Conservation (phyloP, 306 rosid species). For the Dalbergia oliveri region DNA sequence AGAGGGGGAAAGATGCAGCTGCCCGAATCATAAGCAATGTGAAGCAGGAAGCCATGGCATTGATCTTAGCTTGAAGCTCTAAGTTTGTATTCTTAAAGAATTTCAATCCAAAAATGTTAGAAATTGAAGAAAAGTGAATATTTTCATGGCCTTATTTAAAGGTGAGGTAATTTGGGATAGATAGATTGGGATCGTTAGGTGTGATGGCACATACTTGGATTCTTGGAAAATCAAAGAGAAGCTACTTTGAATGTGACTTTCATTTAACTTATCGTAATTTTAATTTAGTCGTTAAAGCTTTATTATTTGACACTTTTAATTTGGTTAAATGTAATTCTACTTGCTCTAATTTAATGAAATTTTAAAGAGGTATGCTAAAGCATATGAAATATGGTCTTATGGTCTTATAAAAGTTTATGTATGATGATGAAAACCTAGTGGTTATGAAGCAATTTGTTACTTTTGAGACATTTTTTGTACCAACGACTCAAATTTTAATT, state of each 20-base stretch:
- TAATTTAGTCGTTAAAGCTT: not conserved
- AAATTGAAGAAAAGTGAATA: not conserved
- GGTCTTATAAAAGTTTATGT: too few relatives aligned
- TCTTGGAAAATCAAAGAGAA: conserved; percentile 19
- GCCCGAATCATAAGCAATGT: conserved; percentile 37
- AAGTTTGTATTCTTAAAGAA: conserved; percentile 13
- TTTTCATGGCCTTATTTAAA: conserved; percentile 10
- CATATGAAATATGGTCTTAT: too few relatives aligned
- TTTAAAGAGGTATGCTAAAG: not conserved
- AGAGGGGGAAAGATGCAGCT: conserved; percentile 22
- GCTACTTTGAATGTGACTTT: conserved; percentile 10
- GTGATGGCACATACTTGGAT: not conserved
- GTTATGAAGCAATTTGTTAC: too few relatives aligned
- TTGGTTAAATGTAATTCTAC: conserved; percentile 24
- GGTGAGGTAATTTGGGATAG: not conserved
- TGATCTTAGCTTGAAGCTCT: conserved; percentile 70
- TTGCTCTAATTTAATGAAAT: conserved; percentile 29
- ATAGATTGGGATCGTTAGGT: conserved; percentile 10
- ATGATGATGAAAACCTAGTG: too few relatives aligned
- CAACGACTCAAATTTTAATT: not conserved
- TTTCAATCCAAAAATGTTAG: conserved; percentile 12
- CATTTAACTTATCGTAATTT: not conserved
- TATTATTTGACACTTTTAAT: conserved; percentile 1
- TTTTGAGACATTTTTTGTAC: too few relatives aligned
- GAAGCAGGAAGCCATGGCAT: conserved; percentile 47